Base-by-base conservation (phyloP, 1,284 basidiomycete species). In the Golubevia pallescens region DNA sequence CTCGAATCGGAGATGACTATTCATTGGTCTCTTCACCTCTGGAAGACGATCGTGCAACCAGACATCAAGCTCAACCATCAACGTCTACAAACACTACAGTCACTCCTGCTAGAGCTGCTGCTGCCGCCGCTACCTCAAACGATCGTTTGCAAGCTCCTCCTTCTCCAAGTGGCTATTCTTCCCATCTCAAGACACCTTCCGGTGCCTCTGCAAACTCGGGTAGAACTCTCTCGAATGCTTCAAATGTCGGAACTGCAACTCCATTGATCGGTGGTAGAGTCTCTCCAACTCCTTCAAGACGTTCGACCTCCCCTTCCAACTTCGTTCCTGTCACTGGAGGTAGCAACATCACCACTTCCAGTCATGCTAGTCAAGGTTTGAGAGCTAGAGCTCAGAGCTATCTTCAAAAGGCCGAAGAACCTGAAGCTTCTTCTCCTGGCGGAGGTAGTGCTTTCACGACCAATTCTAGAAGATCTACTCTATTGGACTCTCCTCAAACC, bases 331-430 rank as follows among this genome's bases (percentile, higher is more conserved):
- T 60, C 20, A 48, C 19, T 23, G 57, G 48, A 6, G 24, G 58
- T 7, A 20, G 24, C 5, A 13, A 32, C 10, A 53, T 59, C 51
- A 8, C 24, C 8, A 67, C 65, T 20, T 19, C 53, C 14, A 16
- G 38, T 20, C 32, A 24, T 56, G 65, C 65, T 19, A 38, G 28
- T 23, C 61, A 66, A 32, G 65, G 66, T 24, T 56, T 68, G 8
- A 63, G 65, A 16, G 66, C 66, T 16, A 51, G 66, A 32, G 66
- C 66, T 16, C 66, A 68, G 57, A 53, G 21, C 19, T 68, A 68
- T 60, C 57, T 66, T 24, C 63, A 32, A n/a, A 66, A 52, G 20
- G 56, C 65, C 3, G 63, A 65, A 24, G 42, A 16, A 48, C 16
- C 42, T 48, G 42, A 48, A 48, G 42, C 42, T 48, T 48, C 42